Evolutionary conservation across 1,284 basidiomycete genomes (phyloP).

Genomic region (Agaricales sp.): DNA sequence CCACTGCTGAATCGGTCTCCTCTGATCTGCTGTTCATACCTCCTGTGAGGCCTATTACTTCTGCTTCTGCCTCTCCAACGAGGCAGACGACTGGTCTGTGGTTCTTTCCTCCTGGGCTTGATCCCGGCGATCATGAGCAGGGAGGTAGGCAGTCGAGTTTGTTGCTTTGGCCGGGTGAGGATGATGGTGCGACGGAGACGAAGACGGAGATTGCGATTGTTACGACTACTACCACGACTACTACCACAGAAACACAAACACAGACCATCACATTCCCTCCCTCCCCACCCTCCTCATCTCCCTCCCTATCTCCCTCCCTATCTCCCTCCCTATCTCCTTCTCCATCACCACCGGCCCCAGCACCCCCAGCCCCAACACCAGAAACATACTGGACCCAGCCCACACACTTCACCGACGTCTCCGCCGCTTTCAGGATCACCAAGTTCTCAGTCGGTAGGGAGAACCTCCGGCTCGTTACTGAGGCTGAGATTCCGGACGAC

Average conservation of each 20-base stretch:
- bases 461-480: conserved; percentile 49
- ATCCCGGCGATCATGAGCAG: no score
- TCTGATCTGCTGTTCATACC: no score
- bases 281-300: conserved; percentile 9
- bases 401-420: conserved; percentile 42
- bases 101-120: no score
- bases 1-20: no score
- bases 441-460: conserved; percentile 40
- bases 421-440: conserved; percentile 43
- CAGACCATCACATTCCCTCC: conserved; percentile 4
- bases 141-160: background rate
- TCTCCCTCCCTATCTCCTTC: no score
- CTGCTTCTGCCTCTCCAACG: no score
- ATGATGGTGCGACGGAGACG: conserved; percentile 1
- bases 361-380: conserved; percentile 11
- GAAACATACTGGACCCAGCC: conserved; percentile 40
- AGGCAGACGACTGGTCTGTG: no score
- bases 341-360: conserved; percentile 15
- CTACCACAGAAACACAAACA: conserved; percentile 1
- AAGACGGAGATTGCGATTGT: conserved; percentile 5
- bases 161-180: background rate
- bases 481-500: conserved; percentile 31
- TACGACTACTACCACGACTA: conserved; percentile 4
- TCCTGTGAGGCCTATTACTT: no score
- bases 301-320: no score